A percentile compares a stretch with the other conserved stretches of the same genome.
Evolutionary conservation across 202 grass and related monocot genomes (phyloP).

Genomic region (Panicum hallii): DNA sequence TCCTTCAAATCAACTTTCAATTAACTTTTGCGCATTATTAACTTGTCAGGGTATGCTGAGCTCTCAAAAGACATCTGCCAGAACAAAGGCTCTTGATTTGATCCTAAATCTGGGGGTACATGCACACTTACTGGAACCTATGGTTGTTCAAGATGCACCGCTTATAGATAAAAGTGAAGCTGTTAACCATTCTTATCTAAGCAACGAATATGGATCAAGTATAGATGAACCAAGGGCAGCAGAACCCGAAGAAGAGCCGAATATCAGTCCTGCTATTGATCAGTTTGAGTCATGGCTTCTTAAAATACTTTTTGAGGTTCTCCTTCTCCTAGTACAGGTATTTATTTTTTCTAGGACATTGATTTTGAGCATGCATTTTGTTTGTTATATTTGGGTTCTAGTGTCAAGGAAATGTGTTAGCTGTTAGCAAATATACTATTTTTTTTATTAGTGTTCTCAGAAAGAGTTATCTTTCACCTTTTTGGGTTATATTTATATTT

Average conservation of each 20-base stretch:
- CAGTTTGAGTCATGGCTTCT: constrained; percentile 97
- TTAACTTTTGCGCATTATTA: constrained; percentile 48
- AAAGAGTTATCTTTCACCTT: neutral
- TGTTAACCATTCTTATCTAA: constrained; percentile 62
- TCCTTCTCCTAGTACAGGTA: constrained; percentile 95
- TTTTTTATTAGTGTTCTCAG: constrained; percentile 6
- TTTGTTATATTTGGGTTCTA: constrained; percentile 34
- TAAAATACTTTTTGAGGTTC: constrained; percentile 90
- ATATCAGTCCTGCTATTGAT: constrained; percentile 75
- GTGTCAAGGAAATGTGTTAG: constrained; percentile 7
- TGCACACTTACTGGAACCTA: constrained; percentile 93
- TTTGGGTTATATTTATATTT: constrained; percentile 5
- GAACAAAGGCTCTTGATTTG: constrained; percentile 96
- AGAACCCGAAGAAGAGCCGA: constrained; percentile 54
- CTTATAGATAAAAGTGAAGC: constrained; percentile 62
- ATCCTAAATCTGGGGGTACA: constrained; percentile 96
- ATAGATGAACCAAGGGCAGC: constrained; percentile 53
- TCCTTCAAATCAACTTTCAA: constrained; percentile 25
- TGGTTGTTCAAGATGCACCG: constrained; percentile 74
- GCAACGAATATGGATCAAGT: constrained; percentile 59
- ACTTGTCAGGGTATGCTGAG: constrained; percentile 85
- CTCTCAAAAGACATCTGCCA: constrained; percentile 74
- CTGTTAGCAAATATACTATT: constrained; percentile 29
- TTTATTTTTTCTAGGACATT: constrained; percentile 30
- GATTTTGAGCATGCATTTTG: constrained; percentile 33